Evolutionary conservation across 805 yeast genomes (phyloP), one percentile per base, ranked within the genome.

Genomic region (Ogataea sp.): DNA sequence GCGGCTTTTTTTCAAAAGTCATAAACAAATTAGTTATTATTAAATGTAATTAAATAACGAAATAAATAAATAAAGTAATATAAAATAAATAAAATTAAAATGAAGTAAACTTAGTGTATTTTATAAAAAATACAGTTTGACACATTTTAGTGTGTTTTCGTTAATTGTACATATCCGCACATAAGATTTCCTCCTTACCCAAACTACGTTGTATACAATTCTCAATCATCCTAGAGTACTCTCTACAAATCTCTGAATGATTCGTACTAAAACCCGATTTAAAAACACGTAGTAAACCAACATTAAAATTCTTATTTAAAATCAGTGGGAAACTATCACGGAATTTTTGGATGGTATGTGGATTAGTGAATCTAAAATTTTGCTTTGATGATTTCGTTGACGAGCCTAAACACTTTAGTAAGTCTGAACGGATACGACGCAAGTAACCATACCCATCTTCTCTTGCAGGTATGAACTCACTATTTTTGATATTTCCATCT

Each of bases 161-260:
- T 13, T 34, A 34, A 25, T 46, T 48, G 43, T 69, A 74, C 79
- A 75, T 72, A 44, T 69, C 65, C 27, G 61, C 63, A 53, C 80
- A 75, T 4, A 68, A 60, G 2, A 71, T 59, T 9, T 58, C 54
- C 9, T 56, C 47, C 39, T 69, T 62, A 2, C 85, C 85, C 41
- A 75, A 58, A 45, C 75, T 64, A 46, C 83, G 55, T 37, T 67
- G 68, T 20, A 66, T 59, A 53, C 81, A 76, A 47, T 75, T 71
- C 32, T 55, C 57, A 36, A 77, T 57, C 43, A 78, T 52, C 35
- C 65, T 60, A 1, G 75, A 59, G 48, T 74, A 73, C 47, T 78
- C 83, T 23, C 65, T 56, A 10, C 80, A 78, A 33, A 73, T 57
- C 41, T 74, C 78, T 80, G 82, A 78, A 33, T 63, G 61, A 44